Percentiles rank a stretch among this genome's conserved stretches.
Evolutionary conservation across 306 rosid genomes (phyloP).

Genomic region (Malus asiatica): DNA sequence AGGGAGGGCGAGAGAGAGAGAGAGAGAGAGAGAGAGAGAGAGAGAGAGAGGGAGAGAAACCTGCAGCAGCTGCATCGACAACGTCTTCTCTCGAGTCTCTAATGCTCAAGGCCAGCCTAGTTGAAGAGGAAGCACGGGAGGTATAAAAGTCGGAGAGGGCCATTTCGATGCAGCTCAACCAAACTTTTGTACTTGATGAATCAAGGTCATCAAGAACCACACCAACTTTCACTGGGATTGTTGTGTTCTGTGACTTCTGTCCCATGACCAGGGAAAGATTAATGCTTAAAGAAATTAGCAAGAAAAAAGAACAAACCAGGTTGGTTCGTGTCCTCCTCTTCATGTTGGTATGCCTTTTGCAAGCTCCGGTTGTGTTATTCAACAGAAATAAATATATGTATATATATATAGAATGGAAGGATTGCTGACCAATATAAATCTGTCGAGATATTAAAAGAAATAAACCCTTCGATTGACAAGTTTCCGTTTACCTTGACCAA

Average conservation of each 20-base stretch:
- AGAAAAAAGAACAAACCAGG: neutral
- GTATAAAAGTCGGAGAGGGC: slow-evolving; percentile 22
- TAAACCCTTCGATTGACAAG: neutral
- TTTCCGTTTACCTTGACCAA: neutral
- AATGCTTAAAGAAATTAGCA: neutral
- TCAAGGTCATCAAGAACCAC: slow-evolving; percentile 17
- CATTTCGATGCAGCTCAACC: slow-evolving; percentile 24
- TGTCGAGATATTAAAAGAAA: too few relatives aligned
- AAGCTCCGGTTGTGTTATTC: neutral
- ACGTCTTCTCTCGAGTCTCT: slow-evolving; percentile 1
- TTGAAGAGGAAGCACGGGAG: neutral
- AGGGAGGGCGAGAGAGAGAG: neutral
- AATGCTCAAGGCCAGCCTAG: slow-evolving; percentile 10
- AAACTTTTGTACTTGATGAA: slow-evolving; percentile 5
- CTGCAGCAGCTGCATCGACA: slow-evolving; percentile 21
- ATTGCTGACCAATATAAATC: too few relatives aligned
- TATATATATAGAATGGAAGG: neutral
- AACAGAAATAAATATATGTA: neutral
- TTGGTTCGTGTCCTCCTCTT: neutral
- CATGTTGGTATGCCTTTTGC: neutral
- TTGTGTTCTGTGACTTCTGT: neutral
- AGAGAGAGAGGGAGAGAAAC: neutral
- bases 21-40: neutral
- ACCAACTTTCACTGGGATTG: slow-evolving; percentile 14
- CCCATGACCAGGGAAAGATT: neutral